Conservation (phyloP, 2,329 filamentous ascomycete genomes). For the Scedosporium dehoogii region DNA sequence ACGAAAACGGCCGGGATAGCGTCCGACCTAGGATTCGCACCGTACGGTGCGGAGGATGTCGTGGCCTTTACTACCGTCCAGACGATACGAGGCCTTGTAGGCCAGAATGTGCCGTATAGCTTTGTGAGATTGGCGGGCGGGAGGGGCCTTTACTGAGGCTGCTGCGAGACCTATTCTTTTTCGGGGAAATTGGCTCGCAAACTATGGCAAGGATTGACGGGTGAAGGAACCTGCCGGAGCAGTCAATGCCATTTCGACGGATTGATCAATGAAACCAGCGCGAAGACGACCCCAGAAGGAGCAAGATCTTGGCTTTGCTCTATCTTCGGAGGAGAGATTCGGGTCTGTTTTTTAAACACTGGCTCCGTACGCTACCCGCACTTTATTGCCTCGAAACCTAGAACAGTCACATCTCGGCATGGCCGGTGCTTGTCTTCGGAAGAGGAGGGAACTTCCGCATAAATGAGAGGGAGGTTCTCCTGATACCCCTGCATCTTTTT, state of each 20-base stretch:
- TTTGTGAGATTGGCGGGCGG: conserved; percentile 68
- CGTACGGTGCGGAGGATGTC: conserved; percentile 70
- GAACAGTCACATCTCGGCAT: too few relatives aligned
- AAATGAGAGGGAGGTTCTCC: not conserved
- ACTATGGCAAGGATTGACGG: not conserved
- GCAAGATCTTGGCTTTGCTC: too few relatives aligned
- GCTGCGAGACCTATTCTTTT: not conserved
- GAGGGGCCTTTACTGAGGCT: conserved; percentile 32
- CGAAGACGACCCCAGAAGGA: too few relatives aligned
- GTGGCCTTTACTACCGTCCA: conserved; percentile 79
- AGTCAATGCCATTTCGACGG: too few relatives aligned
- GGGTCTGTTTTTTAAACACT: too few relatives aligned
- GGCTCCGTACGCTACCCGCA: too few relatives aligned
- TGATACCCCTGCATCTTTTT: not conserved
- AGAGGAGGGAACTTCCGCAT: too few relatives aligned
- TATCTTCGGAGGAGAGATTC: too few relatives aligned
- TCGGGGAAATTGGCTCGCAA: not conserved
- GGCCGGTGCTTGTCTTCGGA: too few relatives aligned
- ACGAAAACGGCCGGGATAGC: conserved; percentile 53
- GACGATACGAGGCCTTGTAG: conserved; percentile 66
- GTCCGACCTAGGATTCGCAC: conserved; percentile 64
- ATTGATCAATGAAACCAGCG: too few relatives aligned
- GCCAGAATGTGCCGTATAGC: conserved; percentile 80
- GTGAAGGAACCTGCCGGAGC: not conserved
- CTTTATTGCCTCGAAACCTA: too few relatives aligned